These are phyloP conservation scores for Aspergillus novoparasiticus DNA, from an alignment of 2,329 filamentous ascomycete species.

Conservation along the genomic window DNA sequence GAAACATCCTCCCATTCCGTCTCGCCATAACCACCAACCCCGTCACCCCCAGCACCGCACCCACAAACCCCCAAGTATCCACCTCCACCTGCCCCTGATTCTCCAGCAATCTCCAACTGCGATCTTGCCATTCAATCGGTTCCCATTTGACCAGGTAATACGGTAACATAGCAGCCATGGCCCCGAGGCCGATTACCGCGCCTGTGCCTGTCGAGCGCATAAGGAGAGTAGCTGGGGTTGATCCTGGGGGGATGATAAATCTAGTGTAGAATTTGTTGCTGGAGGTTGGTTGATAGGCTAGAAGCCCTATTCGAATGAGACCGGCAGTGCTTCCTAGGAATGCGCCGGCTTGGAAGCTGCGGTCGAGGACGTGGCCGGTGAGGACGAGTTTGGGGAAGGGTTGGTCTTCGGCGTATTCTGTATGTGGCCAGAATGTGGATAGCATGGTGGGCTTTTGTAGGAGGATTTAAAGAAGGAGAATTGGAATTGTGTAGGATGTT, in stretches of 20 bases:
- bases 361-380: slow-evolving; percentile 60
- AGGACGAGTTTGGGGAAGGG: slow-evolving; percentile 58
- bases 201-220: slow-evolving; percentile 52
- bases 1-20: background rate
- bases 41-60: slow-evolving; percentile 2
- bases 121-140: slow-evolving; percentile 66
- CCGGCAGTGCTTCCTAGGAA: slow-evolving; percentile 47
- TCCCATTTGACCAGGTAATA: slow-evolving; percentile 59
- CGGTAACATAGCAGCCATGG: slow-evolving; percentile 49
- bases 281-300: background rate
- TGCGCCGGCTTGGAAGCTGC: slow-evolving; percentile 55
- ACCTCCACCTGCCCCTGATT: slow-evolving; percentile 56
- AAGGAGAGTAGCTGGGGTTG: slow-evolving; percentile 34
- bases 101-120: slow-evolving; percentile 63
- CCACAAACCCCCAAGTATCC: slow-evolving; percentile 15
- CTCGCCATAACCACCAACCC: background rate
- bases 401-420: slow-evolving; percentile 66
- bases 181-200: slow-evolving; percentile 48
- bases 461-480: background rate
- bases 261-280: background rate
- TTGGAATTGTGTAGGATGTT: background rate
- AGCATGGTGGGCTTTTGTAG: slow-evolving; percentile 10
- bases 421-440: slow-evolving; percentile 49
- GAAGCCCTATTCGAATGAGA: slow-evolving; percentile 39
- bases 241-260: background rate